Percentiles rank a stretch among this genome's conserved stretches.
phyloP scores from a whole-genome alignment of 2,329 filamentous ascomycete genomes.

The Rhytidhysteron rufulum region DNA sequence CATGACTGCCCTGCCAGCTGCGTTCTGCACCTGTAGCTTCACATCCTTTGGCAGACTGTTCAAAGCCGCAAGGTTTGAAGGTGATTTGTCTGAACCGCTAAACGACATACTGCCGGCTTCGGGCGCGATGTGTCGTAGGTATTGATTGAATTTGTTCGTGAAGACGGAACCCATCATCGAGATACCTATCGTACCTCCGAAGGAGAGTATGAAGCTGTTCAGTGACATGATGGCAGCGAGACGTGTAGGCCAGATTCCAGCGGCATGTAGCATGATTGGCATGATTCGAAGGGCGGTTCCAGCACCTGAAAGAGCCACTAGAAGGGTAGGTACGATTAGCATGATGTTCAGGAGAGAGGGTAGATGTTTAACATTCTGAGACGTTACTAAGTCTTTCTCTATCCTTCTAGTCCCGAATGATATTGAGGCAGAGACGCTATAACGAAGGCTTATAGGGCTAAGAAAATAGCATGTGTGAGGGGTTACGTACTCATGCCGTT shows the following conservation, averaged over 20 bases:
- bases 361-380: too few species aligned
- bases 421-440: too few species aligned
- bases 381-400: too few species aligned
- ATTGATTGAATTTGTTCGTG: conserved; percentile 52
- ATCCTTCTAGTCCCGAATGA: too few species aligned
- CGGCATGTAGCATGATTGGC: conserved; percentile 59
- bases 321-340: too few species aligned
- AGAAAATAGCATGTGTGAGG: too few species aligned
- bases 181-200: conserved; percentile 62
- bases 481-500: conserved; percentile 68
- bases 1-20: conserved; percentile 56
- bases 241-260: conserved; percentile 57
- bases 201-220: conserved; percentile 56
- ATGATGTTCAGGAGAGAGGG: too few species aligned
- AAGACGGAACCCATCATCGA: conserved; percentile 68
- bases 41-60: conserved; percentile 35
- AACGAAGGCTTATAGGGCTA: too few species aligned
- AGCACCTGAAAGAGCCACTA: conserved; percentile 59
- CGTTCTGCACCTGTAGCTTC: conserved; percentile 39
- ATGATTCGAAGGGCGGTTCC: conserved; percentile 65
- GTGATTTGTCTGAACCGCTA: conserved; percentile 14
- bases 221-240: conserved; percentile 59
- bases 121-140: conserved; percentile 17
- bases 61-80: conserved; percentile 29
- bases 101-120: conserved; percentile 23